Conservation (phyloP, 1,284 basidiomycete species). For the Puccinia horiana region DNA sequence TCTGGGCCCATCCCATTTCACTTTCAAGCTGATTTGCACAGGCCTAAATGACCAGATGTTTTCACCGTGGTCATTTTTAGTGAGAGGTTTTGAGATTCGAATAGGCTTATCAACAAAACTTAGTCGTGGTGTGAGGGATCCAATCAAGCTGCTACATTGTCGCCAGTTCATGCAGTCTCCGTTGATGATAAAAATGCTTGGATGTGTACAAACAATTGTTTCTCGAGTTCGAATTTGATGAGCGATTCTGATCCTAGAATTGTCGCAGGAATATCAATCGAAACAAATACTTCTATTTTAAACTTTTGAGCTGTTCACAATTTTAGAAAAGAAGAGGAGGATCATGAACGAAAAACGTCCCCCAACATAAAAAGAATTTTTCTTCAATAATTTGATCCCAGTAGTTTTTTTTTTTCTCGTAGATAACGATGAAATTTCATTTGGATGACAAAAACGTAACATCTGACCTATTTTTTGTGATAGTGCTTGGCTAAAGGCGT, state of each 20-base stretch:
- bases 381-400: not conserved
- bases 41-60: no score
- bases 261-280: slow-evolving; percentile 20
- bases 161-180: not conserved
- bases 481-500: slow-evolving; percentile 32
- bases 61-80: not conserved
- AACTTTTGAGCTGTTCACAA: slow-evolving; percentile 44
- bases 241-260: not conserved
- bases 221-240: slow-evolving; percentile 17
- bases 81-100: not conserved
- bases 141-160: not conserved
- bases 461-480: slow-evolving; percentile 33
- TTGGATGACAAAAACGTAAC: not conserved
- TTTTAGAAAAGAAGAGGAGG: no score
- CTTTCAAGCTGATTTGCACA: no score
- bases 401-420: not conserved
- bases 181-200: slow-evolving; percentile 2
- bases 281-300: slow-evolving; percentile 35
- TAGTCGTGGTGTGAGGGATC: not conserved
- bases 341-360: no score
- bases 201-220: slow-evolving; percentile 33
- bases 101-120: not conserved
- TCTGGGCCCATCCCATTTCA: not conserved
- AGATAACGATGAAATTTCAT: not conserved
- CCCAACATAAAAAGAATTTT: not conserved